phyloP scores from a whole-genome alignment of 1,284 basidiomycete genomes.

The Microbotryum silenes-acaulis region DNA sequence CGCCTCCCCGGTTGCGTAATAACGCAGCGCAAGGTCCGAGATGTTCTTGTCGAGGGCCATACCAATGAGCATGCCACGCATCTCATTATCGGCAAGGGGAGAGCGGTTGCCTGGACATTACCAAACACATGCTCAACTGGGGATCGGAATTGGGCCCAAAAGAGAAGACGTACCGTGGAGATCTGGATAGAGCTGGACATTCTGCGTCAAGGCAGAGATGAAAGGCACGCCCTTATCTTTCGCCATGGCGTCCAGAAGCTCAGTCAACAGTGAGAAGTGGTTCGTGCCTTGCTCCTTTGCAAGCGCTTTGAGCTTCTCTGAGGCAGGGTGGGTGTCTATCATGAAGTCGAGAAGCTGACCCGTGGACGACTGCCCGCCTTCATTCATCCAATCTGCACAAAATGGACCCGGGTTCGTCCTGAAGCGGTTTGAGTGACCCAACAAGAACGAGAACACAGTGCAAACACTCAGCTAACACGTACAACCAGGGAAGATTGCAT shows the following conservation, averaged over 20 bases:
- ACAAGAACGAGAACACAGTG: background rate
- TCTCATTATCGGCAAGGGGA: conserved; percentile 84
- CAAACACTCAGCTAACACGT: conserved; percentile 5
- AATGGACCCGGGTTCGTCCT: background rate
- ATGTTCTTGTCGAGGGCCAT: conserved; percentile 72
- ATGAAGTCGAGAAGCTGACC: conserved; percentile 84
- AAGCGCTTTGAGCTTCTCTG: conserved; percentile 55
- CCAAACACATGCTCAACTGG: background rate
- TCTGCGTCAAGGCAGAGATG: conserved; percentile 68
- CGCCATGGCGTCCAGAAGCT: conserved; percentile 62
- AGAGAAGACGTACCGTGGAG: conserved; percentile 46
- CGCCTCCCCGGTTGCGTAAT: conserved; percentile 84
- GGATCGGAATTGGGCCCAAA: too few species aligned
- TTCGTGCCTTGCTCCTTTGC: conserved; percentile 45
- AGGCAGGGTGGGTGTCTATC: conserved; percentile 83
- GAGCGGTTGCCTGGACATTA: conserved; percentile 71
- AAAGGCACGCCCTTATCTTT: conserved; percentile 45
- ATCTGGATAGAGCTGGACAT: conserved; percentile 91
- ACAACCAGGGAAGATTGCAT: conserved; percentile 80
- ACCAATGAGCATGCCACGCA: conserved; percentile 86
- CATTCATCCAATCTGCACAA: conserved; percentile 73
- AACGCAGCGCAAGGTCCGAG: conserved; percentile 77
- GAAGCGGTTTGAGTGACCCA: background rate
- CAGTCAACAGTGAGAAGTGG: conserved; percentile 57
- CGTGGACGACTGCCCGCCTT: conserved; percentile 95